These are phyloP conservation scores for Rhizopogon roseolus DNA, from an alignment of 768 basidiomycete species.

Conservation along the genomic window DNA sequence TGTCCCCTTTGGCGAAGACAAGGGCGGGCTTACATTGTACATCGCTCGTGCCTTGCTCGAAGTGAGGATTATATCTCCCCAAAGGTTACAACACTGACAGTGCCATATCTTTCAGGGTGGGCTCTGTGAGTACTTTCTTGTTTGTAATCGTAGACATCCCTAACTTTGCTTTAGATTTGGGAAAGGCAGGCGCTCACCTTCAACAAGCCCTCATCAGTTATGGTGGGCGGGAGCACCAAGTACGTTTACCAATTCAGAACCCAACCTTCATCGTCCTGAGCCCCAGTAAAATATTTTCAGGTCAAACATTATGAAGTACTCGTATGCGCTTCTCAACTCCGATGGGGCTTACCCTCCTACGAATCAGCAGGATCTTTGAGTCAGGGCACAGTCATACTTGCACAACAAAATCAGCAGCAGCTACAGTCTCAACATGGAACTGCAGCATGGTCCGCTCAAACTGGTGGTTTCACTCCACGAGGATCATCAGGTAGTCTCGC, in stretches of 20 bases:
- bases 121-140: constrained; percentile 18
- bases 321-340: background rate
- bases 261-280: too few relatives aligned
- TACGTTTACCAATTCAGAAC: background rate
- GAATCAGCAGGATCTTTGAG: constrained; percentile 8
- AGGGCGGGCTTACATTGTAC: constrained; percentile 21
- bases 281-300: background rate
- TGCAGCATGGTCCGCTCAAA: background rate
- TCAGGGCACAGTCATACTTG: constrained; percentile 27
- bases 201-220: background rate
- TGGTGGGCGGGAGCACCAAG: background rate
- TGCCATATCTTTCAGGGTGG: constrained; percentile 10
- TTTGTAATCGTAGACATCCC: background rate
- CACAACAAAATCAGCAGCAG: constrained; percentile 7
- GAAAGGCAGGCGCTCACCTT: background rate
- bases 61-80: background rate
- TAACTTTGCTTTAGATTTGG: background rate
- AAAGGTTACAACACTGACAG: background rate
- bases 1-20: constrained; percentile 27
- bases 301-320: background rate
- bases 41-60: constrained; percentile 27
- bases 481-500: background rate
- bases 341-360: background rate
- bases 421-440: constrained; percentile 2
- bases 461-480: constrained; percentile 15